Evolutionary conservation across 257 asterid genomes (phyloP).

Genomic region (Solanum pennellii): DNA sequence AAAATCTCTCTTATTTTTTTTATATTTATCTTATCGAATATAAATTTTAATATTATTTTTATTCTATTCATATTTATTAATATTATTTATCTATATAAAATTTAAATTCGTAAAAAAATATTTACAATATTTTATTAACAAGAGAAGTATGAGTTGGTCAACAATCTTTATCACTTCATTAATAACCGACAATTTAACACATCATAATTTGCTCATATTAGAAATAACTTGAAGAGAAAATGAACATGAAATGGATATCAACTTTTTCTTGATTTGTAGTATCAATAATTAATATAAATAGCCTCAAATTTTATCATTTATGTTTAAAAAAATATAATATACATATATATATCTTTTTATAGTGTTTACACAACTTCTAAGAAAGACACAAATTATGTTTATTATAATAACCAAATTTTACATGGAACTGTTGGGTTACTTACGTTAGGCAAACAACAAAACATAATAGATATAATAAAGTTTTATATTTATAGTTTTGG

Average conservation of each 20-base stretch:
- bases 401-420: not conserved
- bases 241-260: not conserved
- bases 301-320: not conserved
- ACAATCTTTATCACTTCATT: not conserved
- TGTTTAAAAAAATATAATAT: not conserved
- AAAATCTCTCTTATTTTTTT: not conserved
- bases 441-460: not conserved
- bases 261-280: not conserved
- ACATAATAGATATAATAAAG: too few species aligned
- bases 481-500: too few species aligned
- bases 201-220: not conserved
- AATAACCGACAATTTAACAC: not conserved
- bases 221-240: not conserved
- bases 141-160: not conserved
- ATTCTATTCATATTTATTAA: too few species aligned
- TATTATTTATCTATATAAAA: not conserved
- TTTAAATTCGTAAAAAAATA: not conserved
- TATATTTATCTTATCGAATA: not conserved
- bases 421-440: not conserved
- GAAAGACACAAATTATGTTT: not conserved
- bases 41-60: not conserved
- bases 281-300: not conserved
- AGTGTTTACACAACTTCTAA: not conserved
- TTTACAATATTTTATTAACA: not conserved
- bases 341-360: not conserved